Evolutionary conservation across 352 stramenopile genomes (phyloP), one percentile per base, ranked within the genome.

Genomic region (Phytophthora uliginosa): DNA sequence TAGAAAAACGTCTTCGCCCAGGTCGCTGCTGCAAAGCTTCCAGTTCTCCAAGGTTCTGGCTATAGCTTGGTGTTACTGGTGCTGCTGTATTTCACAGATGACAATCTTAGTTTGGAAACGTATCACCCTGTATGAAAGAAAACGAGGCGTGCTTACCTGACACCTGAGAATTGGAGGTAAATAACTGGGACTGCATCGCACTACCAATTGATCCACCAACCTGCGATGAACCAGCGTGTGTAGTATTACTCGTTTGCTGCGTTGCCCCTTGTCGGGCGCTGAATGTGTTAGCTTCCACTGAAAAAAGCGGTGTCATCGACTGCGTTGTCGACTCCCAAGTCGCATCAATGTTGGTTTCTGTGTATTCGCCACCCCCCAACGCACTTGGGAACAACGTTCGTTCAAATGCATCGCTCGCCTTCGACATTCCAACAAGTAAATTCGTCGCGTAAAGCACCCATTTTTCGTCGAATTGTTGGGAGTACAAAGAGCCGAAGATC

Each of bases 271-370:
- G 34, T 56, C 22, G 55, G 51, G 60, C 53, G 40, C 63, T 80
- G n/a, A 95, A 83, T 20, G 63, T 62, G 51, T 92, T 81, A 13
- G 78, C 74, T 63, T 95, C 87, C 18, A 95, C 78, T 0, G 86
- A 96, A 62, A 96, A 96, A 48, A 96, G 64, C 13, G 89, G 89
- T 0, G 79, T 77, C 82, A 96, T 94, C 3, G 78, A 91, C 48
- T 88, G 83, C 24, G 76, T 82, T 56, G 90, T 92, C 2, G 76
- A 75, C 34, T 90, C 85, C 87, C 87, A 95, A 17, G 66, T 83
- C n/a, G 82, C 74, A 54, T 96, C 87, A 72, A 96, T 92, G 18
- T 58, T 52, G 24, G 81, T 66, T 22, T 91, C 80, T 33, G 76
- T 63, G 62, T 88, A 96, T 26, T 85, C 74, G 10, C 69, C 59